These are phyloP conservation scores for Graphiopsis chlorocephala DNA, from an alignment of 2,329 filamentous ascomycete species.

Conservation along the genomic window DNA sequence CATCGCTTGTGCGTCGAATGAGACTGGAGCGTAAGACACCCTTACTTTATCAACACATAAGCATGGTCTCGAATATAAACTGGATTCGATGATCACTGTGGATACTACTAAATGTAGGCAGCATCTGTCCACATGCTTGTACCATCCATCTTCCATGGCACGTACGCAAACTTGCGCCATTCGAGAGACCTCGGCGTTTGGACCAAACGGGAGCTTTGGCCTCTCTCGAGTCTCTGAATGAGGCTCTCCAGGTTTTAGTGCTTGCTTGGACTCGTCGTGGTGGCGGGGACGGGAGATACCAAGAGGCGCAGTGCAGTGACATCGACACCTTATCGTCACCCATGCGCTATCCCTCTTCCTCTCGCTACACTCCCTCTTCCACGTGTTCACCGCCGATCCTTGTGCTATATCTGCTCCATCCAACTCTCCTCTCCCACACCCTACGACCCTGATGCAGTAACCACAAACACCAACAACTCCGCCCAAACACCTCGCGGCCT, in stretches of 20 bases:
- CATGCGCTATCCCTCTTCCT: not conserved
- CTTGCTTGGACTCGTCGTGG: not conserved
- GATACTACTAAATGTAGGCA: not conserved
- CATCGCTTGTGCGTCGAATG: not conserved
- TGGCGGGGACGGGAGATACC: slow-evolving; percentile 15
- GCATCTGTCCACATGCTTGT: not conserved
- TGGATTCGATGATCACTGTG: not conserved
- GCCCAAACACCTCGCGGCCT: slow-evolving; percentile 1
- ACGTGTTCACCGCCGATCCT: not conserved
- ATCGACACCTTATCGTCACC: not conserved
- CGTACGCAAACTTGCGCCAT: not conserved
- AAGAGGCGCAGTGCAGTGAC: slow-evolving; percentile 13
- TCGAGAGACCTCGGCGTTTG: not conserved
- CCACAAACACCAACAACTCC: not conserved
- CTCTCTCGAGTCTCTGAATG: not conserved
- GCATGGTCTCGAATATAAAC: not conserved
- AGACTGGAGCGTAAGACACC: not conserved
- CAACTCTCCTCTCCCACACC: not conserved
- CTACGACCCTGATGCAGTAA: not conserved
- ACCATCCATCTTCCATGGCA: not conserved
- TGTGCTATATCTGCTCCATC: not conserved
- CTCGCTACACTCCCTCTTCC: not conserved
- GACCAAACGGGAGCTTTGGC: not conserved
- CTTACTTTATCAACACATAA: not conserved
- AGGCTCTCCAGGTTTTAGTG: slow-evolving; percentile 1